These are phyloP conservation scores for Porphyrellus sp. DNA, from an alignment of 1,284 basidiomycete genomes.

Conservation along the genomic window DNA sequence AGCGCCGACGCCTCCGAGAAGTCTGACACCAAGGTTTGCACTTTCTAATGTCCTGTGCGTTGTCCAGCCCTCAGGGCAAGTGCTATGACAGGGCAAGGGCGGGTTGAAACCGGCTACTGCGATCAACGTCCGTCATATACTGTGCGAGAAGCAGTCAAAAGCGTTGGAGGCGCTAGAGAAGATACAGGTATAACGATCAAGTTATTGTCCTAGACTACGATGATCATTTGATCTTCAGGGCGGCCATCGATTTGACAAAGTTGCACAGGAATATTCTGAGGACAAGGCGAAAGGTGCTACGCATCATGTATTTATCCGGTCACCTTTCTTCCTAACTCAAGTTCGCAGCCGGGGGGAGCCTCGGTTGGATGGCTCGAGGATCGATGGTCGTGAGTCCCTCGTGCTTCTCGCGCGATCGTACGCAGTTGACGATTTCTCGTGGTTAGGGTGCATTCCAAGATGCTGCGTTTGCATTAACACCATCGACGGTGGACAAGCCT, in stretches of 20 bases:
- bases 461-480: constrained; percentile 72
- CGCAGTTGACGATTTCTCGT: not conserved
- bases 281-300: constrained; percentile 78
- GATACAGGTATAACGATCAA: constrained; percentile 52
- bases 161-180: constrained; percentile 73
- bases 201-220: constrained; percentile 2
- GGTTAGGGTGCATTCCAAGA: constrained; percentile 72
- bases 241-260: constrained; percentile 77
- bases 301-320: not conserved
- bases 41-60: not conserved
- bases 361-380: constrained; percentile 81
- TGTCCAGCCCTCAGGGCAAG: not conserved
- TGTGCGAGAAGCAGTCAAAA: constrained; percentile 83
- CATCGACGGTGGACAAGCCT: constrained; percentile 77
- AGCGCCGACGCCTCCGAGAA: constrained; percentile 33
- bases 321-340: constrained; percentile 3
- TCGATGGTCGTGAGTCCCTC: constrained; percentile 62
- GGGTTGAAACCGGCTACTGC: constrained; percentile 71
- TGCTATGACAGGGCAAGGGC: constrained; percentile 45
- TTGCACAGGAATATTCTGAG: constrained; percentile 82
- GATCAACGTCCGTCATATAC: constrained; percentile 79
- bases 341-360: constrained; percentile 67
- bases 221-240: constrained; percentile 40
- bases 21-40: constrained; percentile 30
- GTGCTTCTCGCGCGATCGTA: not conserved